These are phyloP conservation scores for Coemansia reversa DNA, from an alignment of 192 early-diverging fungal genomes.

Conservation along the genomic window DNA sequence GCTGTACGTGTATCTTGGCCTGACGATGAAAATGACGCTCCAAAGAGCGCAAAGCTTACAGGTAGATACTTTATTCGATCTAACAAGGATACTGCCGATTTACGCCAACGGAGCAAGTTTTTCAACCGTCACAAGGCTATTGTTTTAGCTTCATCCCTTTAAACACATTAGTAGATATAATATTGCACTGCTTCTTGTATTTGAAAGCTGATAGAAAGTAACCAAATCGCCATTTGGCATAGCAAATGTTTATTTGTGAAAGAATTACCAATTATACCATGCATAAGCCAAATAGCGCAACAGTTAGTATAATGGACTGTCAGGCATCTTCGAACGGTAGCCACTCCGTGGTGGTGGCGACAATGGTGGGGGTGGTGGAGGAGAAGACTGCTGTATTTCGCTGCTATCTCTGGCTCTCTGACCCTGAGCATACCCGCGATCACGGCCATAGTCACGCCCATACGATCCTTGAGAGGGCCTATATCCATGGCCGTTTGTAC, in stretches of 20 bases:
- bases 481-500: conserved; percentile 3
- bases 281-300: background rate
- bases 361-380: background rate
- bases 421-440: conserved; percentile 4
- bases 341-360: background rate
- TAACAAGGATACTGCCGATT: background rate
- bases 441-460: conserved; percentile 5
- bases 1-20: conserved; percentile 28
- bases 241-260: background rate
- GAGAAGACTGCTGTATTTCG: background rate
- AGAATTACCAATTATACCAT: background rate
- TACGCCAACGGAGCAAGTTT: conserved; percentile 39
- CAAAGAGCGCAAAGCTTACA: conserved; percentile 1
- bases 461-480: conserved; percentile 14
- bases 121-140: conserved; percentile 25
- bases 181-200: background rate
- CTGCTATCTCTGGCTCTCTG: background rate
- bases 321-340: background rate
- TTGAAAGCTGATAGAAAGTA: background rate
- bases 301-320: background rate
- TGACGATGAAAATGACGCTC: conserved; percentile 24
- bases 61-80: conserved; percentile 1
- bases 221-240: background rate
- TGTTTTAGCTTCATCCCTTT: conserved; percentile 17
- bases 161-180: background rate